Conservation (phyloP, 441 rosid species). For the Mallotus japonicus region DNA sequence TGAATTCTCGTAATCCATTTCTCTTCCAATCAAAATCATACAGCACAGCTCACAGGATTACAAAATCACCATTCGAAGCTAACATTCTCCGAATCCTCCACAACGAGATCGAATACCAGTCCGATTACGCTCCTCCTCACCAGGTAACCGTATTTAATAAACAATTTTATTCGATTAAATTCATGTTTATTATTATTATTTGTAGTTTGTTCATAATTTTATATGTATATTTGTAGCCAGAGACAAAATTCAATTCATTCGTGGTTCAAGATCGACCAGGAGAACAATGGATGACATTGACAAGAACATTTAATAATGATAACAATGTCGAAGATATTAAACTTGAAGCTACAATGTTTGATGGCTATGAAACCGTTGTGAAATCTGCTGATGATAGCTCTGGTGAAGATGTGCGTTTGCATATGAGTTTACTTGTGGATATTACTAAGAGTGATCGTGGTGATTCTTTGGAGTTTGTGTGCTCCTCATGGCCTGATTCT, state of each 20-base stretch:
- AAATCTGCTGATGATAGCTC: conserved; percentile 46
- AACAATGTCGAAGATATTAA: conserved; percentile 37
- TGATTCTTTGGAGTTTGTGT: conserved; percentile 45
- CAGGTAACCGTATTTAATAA: conserved; percentile 31
- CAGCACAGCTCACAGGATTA: conserved; percentile 26
- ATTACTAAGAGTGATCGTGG: conserved; percentile 36
- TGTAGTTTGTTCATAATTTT: neutral
- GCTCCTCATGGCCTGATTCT: conserved; percentile 74
- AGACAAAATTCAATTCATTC: conserved; percentile 49
- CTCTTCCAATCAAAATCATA: conserved; percentile 24
- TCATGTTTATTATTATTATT: neutral
- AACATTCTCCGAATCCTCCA: conserved; percentile 62
- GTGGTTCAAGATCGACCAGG: conserved; percentile 56
- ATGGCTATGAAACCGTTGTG: conserved; percentile 44
- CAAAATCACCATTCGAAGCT: conserved; percentile 48
- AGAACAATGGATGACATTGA: conserved; percentile 54
- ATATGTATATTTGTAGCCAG: conserved; percentile 33
- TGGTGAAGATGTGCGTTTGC: conserved; percentile 46
- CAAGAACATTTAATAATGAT: conserved; percentile 34
- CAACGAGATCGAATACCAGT: conserved; percentile 53
- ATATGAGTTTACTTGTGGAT: conserved; percentile 55
- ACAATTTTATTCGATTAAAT: neutral
- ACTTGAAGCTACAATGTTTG: conserved; percentile 70
- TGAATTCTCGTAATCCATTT: neutral
- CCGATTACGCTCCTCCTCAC: conserved; percentile 55